Evolutionary conservation across 1,139 yeast species (phyloP).

Genomic region (Candida mesenterica): DNA sequence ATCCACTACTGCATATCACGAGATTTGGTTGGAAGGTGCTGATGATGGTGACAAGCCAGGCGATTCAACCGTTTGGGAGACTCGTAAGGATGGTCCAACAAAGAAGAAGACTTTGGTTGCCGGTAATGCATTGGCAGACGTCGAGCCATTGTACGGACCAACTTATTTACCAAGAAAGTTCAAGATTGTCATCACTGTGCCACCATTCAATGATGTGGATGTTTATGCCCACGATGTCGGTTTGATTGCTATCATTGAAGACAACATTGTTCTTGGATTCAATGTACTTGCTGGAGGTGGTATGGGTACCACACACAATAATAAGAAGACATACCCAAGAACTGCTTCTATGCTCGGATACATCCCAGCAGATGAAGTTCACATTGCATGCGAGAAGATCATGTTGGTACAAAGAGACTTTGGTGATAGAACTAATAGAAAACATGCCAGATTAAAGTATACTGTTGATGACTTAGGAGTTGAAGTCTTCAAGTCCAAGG

Average conservation of each 20-base stretch:
- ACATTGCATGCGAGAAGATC: conserved; percentile 82
- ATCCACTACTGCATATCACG: conserved; percentile 92
- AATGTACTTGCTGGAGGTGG: conserved; percentile 96
- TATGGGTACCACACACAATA: conserved; percentile 98
- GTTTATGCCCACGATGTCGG: conserved; percentile 96
- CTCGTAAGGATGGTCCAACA: conserved; percentile 74
- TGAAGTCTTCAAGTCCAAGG: conserved; percentile 73
- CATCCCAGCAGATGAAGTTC: conserved; percentile 64
- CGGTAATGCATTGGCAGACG: conserved; percentile 80
- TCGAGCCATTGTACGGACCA: conserved; percentile 86
- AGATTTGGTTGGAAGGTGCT: conserved; percentile 91
- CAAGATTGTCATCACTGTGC: conserved; percentile 91
- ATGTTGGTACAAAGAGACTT: conserved; percentile 93
- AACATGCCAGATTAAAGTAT: conserved; percentile 96
- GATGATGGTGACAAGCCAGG: conserved; percentile 70
- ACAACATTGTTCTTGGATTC: conserved; percentile 67
- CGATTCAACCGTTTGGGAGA: conserved; percentile 69
- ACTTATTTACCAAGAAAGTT: conserved; percentile 93
- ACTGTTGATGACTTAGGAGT: conserved; percentile 91
- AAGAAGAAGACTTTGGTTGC: conserved; percentile 81
- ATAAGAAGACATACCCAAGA: conserved; percentile 95
- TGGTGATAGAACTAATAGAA: conserved; percentile 96
- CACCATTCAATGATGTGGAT: conserved; percentile 96
- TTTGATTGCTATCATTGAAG: conserved; percentile 80
- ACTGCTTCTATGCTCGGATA: conserved; percentile 87